These are phyloP conservation scores for Gloeopeniophorella convolvens DNA, from an alignment of 768 basidiomycete genomes.

Conservation along the genomic window DNA sequence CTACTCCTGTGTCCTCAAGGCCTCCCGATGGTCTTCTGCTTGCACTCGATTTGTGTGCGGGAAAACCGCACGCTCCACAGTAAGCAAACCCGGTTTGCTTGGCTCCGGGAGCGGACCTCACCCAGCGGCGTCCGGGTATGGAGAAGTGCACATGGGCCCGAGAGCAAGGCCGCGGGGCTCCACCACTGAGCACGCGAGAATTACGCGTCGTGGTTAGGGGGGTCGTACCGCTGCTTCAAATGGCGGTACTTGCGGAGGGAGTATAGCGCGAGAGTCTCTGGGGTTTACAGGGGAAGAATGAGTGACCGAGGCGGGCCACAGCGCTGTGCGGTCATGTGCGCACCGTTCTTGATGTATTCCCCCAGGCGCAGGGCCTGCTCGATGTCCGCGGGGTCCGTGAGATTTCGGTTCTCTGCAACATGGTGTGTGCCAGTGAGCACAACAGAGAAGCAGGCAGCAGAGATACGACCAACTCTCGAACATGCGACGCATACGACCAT, in stretches of 20 bases:
- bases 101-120: too few relatives aligned
- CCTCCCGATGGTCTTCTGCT: too few relatives aligned
- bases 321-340: slow-evolving; percentile 19
- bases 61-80: too few relatives aligned
- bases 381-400: slow-evolving; percentile 65
- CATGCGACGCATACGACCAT: slow-evolving; percentile 59
- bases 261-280: slow-evolving; percentile 81
- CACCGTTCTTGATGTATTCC: slow-evolving; percentile 84
- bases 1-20: too few relatives aligned
- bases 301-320: neutral
- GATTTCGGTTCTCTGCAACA: slow-evolving; percentile 52
- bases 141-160: too few relatives aligned
- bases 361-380: slow-evolving; percentile 69
- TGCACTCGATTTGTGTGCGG: too few relatives aligned
- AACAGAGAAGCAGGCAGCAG: neutral
- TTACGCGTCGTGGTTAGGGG: neutral
- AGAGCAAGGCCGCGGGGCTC: too few relatives aligned
- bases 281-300: slow-evolving; percentile 24
- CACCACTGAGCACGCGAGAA: too few relatives aligned
- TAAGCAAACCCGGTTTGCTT: too few relatives aligned
- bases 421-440: neutral
- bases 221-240: slow-evolving; percentile 60
- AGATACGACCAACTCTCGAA: slow-evolving; percentile 57
- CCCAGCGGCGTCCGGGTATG: too few relatives aligned
- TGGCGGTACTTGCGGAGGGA: slow-evolving; percentile 79